Base-by-base conservation (phyloP, 176 grass and related monocot species). In the Avena sativa region DNA sequence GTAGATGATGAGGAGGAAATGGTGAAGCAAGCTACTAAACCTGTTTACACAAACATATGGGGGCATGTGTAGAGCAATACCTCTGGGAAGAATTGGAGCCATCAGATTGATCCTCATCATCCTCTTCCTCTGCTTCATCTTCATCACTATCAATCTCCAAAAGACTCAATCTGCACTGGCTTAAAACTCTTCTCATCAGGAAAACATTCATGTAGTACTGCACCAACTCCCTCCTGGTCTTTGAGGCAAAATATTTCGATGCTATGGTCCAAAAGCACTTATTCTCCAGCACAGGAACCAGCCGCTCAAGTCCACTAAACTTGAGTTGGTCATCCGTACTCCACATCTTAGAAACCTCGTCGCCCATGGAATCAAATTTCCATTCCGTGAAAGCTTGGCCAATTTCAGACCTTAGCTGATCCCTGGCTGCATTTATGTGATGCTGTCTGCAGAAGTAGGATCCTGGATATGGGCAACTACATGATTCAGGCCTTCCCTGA, bases 161-260 rank as follows among this genome's bases (percentile, higher is more conserved):
- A 74, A 89, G 92, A 74, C 78, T 85, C 51, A 83, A 34, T 78
- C 92, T 89, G 86, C 97, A 97, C 55, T 91, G 89, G 71, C 72
- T 89, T 43, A 82, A 87, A 48, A 97, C 92, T 87, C 87, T 88
- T 89, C 92, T 96, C 76, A 93, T 87, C 81, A 97, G 68, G 86
- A 90, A 94, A 78, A 99, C 97, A 83, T 99, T 99, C 85, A 97
- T 87, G 87, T 93, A 99, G 62, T 99, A 99, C 48, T 52, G 86
- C 82, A 94, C 74, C 83, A 97, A 85, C 78, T 93, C 86, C 85
- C 34, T 80, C 51, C 73, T 87, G 74, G 78, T 84, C 86, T 86
- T 94, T 53, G 90, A 85, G 64, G 43, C 75, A 84, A 98, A 91
- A 86, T 91, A 58, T 71, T 88, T 94, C 19, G 72, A 75, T 9